Conservation (phyloP, 202 grass and related monocot genomes). For the Hordeum pubiflorum region DNA sequence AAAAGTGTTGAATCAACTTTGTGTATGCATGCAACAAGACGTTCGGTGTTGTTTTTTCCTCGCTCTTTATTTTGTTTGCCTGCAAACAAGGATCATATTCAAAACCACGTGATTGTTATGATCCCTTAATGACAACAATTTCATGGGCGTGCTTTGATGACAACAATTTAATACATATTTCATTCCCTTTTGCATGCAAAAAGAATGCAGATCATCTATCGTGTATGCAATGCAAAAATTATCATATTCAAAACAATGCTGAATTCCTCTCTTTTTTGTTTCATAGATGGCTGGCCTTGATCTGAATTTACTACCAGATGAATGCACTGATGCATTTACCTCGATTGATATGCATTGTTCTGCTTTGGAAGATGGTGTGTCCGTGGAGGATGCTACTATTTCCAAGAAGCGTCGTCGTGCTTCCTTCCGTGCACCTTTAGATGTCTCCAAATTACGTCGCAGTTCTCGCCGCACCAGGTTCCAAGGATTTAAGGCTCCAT, state of each 20-base stretch:
- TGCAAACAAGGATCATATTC: too few relatives aligned
- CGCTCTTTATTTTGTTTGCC: too few relatives aligned
- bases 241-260: not conserved
- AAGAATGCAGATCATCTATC: too few relatives aligned
- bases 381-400: not conserved
- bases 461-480: not conserved
- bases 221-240: not conserved
- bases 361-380: not conserved
- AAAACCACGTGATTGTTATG: too few relatives aligned
- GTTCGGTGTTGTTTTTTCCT: too few relatives aligned
- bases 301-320: not conserved
- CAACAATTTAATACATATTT: too few relatives aligned
- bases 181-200: too few relatives aligned
- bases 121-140: too few relatives aligned
- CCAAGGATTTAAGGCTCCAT: not conserved
- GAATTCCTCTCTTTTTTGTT: not conserved
- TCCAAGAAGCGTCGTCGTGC: not conserved
- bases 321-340: not conserved
- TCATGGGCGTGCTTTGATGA: too few relatives aligned
- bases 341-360: not conserved
- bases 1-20: too few relatives aligned
- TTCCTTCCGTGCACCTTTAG: not conserved
- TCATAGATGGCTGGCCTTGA: not conserved
- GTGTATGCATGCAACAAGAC: too few relatives aligned
- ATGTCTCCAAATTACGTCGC: not conserved